Evolutionary conservation across 176 grass and related monocot genomes (phyloP), one percentile per base, ranked within the genome.

Genomic region (Dendrocalamus sinicus): DNA sequence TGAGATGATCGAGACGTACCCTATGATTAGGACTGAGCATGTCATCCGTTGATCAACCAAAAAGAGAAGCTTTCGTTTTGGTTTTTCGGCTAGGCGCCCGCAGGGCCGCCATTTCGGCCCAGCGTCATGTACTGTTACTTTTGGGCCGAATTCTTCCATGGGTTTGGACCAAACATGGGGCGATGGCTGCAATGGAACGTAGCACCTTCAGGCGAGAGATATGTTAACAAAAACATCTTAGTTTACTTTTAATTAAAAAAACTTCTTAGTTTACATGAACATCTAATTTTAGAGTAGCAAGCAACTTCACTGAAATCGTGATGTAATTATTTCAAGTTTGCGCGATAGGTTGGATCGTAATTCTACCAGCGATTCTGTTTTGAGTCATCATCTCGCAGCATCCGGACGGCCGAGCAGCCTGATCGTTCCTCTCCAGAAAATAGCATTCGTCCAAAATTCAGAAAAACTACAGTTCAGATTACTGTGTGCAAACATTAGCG

Each of bases 371-470:
- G 52, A 54, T 54, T 19, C 52, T 54, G 52, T 17, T 7, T 59
- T 22, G 45, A 48, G 22, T 44, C 39, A 39, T 68, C 54, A 8
- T 63, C 85, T 22, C 26, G 32, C 61, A 14, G 28, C 28, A 13
- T 22, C 28, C 17, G 28, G 67, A 44, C 20, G 45, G 11, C 20
- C 67, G 41, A 44, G 32, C 32, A 80, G 14, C 32, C 20, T 4
- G 30, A 73, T 41, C 2, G 68, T 73, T 81, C 40, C 16, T 55
- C n/a, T 43, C 7, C 77, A 54, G 19, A 15, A n/a, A 78, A 17
- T 54, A 16, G 22, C 57, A 46, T 86, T 86, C 67, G 26, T 9
- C 23, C 10, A 26, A 44, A 80, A 28, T 72, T 52, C n/a, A 73
- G 69, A 80, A 48, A 80, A 22, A 32, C 9, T 20, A 3, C 46